A percentile compares a stretch with the other conserved stretches of the same genome.
phyloP scores from a whole-genome alignment of 2,329 filamentous ascomycete species.

The Metarhizium humberi region DNA sequence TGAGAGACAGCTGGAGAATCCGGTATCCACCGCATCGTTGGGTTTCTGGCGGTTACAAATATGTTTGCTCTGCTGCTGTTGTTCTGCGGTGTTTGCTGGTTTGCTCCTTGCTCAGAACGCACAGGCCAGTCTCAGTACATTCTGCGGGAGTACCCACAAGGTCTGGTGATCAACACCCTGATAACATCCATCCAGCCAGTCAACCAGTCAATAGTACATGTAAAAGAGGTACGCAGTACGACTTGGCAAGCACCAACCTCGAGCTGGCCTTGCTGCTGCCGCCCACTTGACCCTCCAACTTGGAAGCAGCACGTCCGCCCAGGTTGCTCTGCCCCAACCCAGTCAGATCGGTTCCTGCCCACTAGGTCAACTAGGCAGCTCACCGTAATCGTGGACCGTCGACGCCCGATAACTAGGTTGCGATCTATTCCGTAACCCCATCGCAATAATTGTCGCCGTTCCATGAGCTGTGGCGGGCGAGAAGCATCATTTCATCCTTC shows the following conservation, averaged over 20 bases:
- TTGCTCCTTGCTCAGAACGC: background rate
- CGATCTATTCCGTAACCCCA: background rate
- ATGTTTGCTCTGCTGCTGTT: background rate
- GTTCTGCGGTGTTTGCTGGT: background rate
- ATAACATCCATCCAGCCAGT: too few species aligned
- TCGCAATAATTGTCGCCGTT: background rate
- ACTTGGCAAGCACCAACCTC: too few species aligned
- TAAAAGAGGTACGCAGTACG: too few species aligned
- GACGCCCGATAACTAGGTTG: background rate
- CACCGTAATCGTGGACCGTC: background rate
- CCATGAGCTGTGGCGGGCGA: background rate
- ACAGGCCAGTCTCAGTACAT: background rate
- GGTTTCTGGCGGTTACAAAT: too few species aligned
- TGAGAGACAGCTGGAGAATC: too few species aligned
- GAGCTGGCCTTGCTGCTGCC: too few species aligned
- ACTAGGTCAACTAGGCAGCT: background rate
- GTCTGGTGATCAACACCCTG: background rate
- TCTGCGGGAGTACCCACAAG: background rate
- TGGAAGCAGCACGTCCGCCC: too few species aligned
- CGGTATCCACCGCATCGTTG: too few species aligned
- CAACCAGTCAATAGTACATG: too few species aligned
- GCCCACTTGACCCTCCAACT: too few species aligned
- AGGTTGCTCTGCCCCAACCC: background rate
- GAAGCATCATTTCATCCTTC: background rate
- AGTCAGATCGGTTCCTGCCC: background rate